Conservation (phyloP, 2,329 filamentous ascomycete species). For the Domatiomyces globalis region DNA sequence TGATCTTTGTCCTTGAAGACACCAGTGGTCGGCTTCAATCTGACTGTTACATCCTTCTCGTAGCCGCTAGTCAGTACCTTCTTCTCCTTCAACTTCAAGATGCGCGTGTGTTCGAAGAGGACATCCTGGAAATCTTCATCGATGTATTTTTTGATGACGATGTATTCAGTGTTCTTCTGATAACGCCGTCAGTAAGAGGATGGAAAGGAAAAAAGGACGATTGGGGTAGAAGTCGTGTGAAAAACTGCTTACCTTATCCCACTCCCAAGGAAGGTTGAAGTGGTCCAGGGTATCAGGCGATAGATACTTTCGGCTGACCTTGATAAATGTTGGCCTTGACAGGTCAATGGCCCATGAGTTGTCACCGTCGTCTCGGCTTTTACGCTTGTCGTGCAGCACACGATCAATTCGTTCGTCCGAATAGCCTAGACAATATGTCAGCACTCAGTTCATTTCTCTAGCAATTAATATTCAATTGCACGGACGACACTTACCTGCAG, state of each 20-base stretch:
- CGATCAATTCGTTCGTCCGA: slow-evolving; percentile 30
- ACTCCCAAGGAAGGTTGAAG: slow-evolving; percentile 35
- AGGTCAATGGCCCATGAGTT: slow-evolving; percentile 17
- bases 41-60: slow-evolving; percentile 15
- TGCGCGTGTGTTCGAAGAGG: slow-evolving; percentile 57
- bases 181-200: slow-evolving; percentile 12
- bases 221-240: slow-evolving; percentile 20
- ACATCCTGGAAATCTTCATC: slow-evolving; percentile 56
- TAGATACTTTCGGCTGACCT: slow-evolving; percentile 34
- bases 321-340: slow-evolving; percentile 28
- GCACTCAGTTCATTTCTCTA: neutral
- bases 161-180: slow-evolving; percentile 47
- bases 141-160: slow-evolving; percentile 61
- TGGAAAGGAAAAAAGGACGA: slow-evolving; percentile 1
- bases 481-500: slow-evolving; percentile 8
- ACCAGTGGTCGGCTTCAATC: slow-evolving; percentile 8
- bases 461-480: too few relatives aligned
- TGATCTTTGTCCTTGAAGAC: slow-evolving; percentile 30
- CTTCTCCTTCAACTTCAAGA: slow-evolving; percentile 35
- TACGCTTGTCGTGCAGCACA: slow-evolving; percentile 26
- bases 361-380: slow-evolving; percentile 27
- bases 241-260: slow-evolving; percentile 28
- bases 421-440: slow-evolving; percentile 18
- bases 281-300: slow-evolving; percentile 32
- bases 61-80: slow-evolving; percentile 18